Conservation (phyloP, 202 grass and related monocot genomes). For the Alloteropsis angusta region DNA sequence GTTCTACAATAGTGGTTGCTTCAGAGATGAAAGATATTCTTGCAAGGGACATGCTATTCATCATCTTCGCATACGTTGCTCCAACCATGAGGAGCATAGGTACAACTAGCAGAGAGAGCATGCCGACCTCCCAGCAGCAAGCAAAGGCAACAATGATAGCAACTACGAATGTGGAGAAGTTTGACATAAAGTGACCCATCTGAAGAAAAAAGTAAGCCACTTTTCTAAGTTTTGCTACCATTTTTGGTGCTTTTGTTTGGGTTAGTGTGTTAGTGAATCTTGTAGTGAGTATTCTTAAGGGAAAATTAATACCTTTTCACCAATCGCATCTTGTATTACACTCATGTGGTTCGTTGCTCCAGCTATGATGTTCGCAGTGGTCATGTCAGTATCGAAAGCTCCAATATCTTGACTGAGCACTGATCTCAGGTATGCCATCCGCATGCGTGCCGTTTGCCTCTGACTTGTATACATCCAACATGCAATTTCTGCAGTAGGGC, state of each 20-base stretch:
- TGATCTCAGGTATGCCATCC: conserved; percentile 43
- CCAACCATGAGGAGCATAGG: conserved; percentile 47
- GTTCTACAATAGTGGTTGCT: conserved; percentile 46
- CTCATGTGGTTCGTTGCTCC: conserved; percentile 59
- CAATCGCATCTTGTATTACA: conserved; percentile 63
- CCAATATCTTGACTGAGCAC: conserved; percentile 53
- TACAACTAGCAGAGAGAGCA: conserved; percentile 41
- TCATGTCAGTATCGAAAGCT: conserved; percentile 58
- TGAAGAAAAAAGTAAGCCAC: conserved; percentile 13
- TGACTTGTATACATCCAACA: conserved; percentile 63
- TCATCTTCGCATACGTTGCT: conserved; percentile 32
- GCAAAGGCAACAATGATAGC: conserved; percentile 38
- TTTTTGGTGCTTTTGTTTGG: conserved; percentile 1
- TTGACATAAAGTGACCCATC: conserved; percentile 56
- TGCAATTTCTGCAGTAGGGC: conserved; percentile 30
- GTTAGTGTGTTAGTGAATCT: not conserved
- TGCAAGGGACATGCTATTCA: conserved; percentile 23
- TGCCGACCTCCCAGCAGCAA: conserved; percentile 56
- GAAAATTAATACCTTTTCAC: conserved; percentile 54
- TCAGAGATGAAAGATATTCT: conserved; percentile 34
- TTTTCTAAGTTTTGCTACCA: not conserved
- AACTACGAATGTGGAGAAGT: conserved; percentile 50
- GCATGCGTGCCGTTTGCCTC: conserved; percentile 47
- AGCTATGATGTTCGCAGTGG: conserved; percentile 41
- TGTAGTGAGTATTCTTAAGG: not conserved